phyloP scores from a whole-genome alignment of 352 stramenopile species.

The Pythium rishiriense region DNA sequence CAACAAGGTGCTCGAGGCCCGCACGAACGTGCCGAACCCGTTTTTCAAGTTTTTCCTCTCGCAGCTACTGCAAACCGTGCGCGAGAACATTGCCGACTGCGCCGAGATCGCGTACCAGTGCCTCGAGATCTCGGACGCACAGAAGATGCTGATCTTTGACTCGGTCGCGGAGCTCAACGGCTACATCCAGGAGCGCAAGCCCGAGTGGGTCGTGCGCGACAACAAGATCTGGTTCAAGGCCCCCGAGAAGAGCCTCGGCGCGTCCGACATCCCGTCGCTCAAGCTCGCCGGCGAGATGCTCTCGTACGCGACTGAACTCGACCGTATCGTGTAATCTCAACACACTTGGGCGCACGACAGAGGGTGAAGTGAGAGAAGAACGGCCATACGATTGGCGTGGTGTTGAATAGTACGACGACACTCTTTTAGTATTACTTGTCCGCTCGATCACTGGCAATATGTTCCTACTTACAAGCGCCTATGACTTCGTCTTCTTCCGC shows the following conservation, averaged over 20 bases:
- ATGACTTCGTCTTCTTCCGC: conserved; percentile 29
- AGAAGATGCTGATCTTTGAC: conserved; percentile 94
- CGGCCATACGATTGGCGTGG: conserved; percentile 5
- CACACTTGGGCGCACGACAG: neutral
- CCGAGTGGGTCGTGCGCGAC: conserved; percentile 91
- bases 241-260: conserved; percentile 81
- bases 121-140: conserved; percentile 83
- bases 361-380: neutral
- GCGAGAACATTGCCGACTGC: conserved; percentile 96
- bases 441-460: neutral
- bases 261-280: conserved; percentile 93
- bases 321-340: conserved; percentile 85
- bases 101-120: conserved; percentile 93
- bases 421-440: conserved; percentile 7
- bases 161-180: conserved; percentile 70
- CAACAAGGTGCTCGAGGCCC: conserved; percentile 92
- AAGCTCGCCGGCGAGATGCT: conserved; percentile 94
- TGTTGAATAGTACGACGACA: conserved; percentile 11
- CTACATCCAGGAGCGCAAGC: conserved; percentile 88
- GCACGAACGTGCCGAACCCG: conserved; percentile 87
- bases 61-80: conserved; percentile 92
- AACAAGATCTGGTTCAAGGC: conserved; percentile 90
- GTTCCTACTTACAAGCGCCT: conserved; percentile 5
- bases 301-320: conserved; percentile 95
- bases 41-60: conserved; percentile 95